These are phyloP conservation scores for Venturia nashicola DNA, from an alignment of 2,329 filamentous ascomycete species.

Conservation along the genomic window DNA sequence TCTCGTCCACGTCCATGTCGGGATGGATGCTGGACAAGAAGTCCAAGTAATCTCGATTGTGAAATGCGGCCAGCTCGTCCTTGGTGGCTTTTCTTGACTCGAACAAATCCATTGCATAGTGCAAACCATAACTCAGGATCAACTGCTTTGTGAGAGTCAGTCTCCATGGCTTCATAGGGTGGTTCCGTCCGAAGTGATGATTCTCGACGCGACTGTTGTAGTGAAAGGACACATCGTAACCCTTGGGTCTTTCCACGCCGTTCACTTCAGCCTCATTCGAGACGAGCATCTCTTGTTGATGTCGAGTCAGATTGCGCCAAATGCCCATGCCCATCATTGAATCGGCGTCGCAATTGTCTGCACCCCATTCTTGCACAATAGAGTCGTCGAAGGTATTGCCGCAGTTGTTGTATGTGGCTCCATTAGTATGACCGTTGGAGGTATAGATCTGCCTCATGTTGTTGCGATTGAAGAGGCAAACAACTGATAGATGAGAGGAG, in stretches of 20 bases:
- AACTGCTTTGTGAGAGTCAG: slow-evolving; percentile 90
- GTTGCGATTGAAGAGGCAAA: neutral
- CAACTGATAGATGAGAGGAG: neutral
- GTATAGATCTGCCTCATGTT: neutral
- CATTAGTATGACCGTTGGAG: neutral
- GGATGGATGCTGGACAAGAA: slow-evolving; percentile 46
- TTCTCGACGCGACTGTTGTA: slow-evolving; percentile 90
- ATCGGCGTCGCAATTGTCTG: neutral
- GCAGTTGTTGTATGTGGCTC: neutral
- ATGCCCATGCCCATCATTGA: slow-evolving; percentile 4
- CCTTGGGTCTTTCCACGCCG: slow-evolving; percentile 67
- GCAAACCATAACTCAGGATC: slow-evolving; percentile 89
- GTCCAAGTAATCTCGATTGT: slow-evolving; percentile 79
- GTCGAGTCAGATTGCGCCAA: slow-evolving; percentile 16
- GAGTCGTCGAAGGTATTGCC: slow-evolving; percentile 9
- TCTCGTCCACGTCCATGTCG: slow-evolving; percentile 1
- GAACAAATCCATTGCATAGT: slow-evolving; percentile 93
- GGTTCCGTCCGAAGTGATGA: slow-evolving; percentile 91
- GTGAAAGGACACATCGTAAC: slow-evolving; percentile 89
- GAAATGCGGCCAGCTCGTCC: slow-evolving; percentile 78
- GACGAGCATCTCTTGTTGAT: slow-evolving; percentile 38
- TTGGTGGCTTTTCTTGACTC: slow-evolving; percentile 71
- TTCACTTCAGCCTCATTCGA: slow-evolving; percentile 42
- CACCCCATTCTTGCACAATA: slow-evolving; percentile 18
- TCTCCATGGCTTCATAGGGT: slow-evolving; percentile 99